These are phyloP conservation scores for Ceratobasidium theobromae DNA, from an alignment of 1,284 basidiomycete genomes.

Conservation along the genomic window DNA sequence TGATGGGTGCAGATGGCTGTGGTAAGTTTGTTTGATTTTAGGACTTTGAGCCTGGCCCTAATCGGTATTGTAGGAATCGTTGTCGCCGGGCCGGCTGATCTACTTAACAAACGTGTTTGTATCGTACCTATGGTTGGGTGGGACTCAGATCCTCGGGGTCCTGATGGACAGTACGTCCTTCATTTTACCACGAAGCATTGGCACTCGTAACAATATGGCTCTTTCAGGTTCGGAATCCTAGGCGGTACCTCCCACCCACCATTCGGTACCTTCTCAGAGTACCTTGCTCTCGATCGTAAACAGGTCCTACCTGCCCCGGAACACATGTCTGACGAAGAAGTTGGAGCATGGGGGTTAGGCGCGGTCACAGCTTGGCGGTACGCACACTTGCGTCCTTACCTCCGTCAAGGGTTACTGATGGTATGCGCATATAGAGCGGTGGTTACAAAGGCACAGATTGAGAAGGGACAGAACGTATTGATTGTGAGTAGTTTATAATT, in stretches of 20 bases:
- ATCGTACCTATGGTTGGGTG: conserved; percentile 75
- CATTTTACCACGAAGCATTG: conserved; percentile 34
- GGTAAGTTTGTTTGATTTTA: conserved; percentile 53
- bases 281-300: conserved; percentile 69
- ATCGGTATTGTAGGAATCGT: conserved; percentile 54
- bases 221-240: conserved; percentile 58
- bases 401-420: too few relatives aligned
- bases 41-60: background rate
- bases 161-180: conserved; percentile 51
- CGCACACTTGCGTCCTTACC: conserved; percentile 28
- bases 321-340: conserved; percentile 69
- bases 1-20: conserved; percentile 73
- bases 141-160: conserved; percentile 60
- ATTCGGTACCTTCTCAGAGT: conserved; percentile 76
- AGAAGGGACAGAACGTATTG: conserved; percentile 69
- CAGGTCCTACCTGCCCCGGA: conserved; percentile 67
- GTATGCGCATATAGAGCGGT: conserved; percentile 54
- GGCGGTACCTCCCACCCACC: conserved; percentile 56
- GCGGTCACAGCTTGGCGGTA: conserved; percentile 84
- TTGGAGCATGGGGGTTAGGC: conserved; percentile 74
- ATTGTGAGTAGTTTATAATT: conserved; percentile 48
- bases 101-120: conserved; percentile 71
- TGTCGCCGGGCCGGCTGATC: conserved; percentile 57
- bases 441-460: conserved; percentile 65
- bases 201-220: conserved; percentile 30